Evolutionary conservation across 352 stramenopile species (phyloP).

Genomic region (Phytophthora pisi): DNA sequence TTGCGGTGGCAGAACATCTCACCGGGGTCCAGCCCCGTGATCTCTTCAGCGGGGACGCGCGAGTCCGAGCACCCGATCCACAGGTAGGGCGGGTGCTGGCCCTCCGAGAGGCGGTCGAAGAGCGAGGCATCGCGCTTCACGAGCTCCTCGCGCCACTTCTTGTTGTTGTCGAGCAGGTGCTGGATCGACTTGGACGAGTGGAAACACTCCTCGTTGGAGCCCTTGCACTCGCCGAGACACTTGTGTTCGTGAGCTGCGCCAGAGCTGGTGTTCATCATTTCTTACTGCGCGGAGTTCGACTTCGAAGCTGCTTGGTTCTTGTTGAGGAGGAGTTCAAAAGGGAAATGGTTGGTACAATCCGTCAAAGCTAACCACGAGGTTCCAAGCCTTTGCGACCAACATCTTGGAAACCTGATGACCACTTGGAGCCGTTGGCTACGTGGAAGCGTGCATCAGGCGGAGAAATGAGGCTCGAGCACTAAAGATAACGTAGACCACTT

Average conservation of each 20-base stretch:
- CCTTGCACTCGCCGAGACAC: conserved; percentile 22
- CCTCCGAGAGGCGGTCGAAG: conserved; percentile 66
- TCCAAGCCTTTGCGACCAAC: conserved; percentile 1
- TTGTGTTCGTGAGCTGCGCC: neutral
- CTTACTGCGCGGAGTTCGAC: neutral
- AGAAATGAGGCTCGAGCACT: neutral
- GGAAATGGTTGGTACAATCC: conserved; percentile 1
- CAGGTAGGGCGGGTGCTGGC: conserved; percentile 85
- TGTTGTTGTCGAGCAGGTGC: conserved; percentile 73
- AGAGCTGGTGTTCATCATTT: conserved; percentile 21
- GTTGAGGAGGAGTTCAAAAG: conserved; percentile 11
- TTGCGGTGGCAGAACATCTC: conserved; percentile 93
- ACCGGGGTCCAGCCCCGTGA: conserved; percentile 80
- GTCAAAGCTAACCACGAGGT: neutral
- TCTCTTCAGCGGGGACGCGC: conserved; percentile 84
- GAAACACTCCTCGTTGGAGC: conserved; percentile 19
- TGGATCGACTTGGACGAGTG: conserved; percentile 51
- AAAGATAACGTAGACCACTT: neutral
- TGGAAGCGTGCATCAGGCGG: neutral
- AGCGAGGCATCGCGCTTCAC: conserved; percentile 59
- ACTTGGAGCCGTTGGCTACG: neutral
- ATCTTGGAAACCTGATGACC: neutral
- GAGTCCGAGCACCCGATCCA: conserved; percentile 92
- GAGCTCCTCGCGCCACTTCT: conserved; percentile 68
- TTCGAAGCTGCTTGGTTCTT: conserved; percentile 1